Conservation (phyloP, 2,329 filamentous ascomycete genomes). For the Alternaria viburni region DNA sequence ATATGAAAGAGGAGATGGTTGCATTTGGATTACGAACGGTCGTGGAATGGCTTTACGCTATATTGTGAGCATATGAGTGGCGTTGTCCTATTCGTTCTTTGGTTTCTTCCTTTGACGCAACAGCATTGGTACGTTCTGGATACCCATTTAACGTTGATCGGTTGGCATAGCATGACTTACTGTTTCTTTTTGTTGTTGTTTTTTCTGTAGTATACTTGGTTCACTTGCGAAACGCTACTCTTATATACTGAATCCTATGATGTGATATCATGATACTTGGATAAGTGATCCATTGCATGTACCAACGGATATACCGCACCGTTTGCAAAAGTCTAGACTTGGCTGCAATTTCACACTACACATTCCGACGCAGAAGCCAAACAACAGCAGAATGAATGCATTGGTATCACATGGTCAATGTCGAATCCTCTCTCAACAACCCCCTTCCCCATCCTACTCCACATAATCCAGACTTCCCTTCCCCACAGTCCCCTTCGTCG, state of each 20-base stretch:
- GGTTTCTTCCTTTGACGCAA: not conserved
- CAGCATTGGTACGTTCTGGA: constrained; percentile 5
- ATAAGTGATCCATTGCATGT: not conserved
- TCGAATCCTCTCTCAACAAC: not conserved
- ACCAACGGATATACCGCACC: not conserved
- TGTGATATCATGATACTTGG: not conserved
- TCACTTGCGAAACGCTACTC: not conserved
- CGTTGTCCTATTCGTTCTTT: not conserved
- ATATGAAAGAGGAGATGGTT: not conserved
- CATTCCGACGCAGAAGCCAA: not conserved
- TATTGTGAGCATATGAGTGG: not conserved
- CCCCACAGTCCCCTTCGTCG: constrained; percentile 57
- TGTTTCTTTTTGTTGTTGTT: not conserved
- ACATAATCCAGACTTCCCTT: constrained; percentile 62
- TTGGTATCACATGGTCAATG: constrained; percentile 2
- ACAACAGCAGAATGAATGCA: not conserved
- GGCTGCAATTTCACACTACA: not conserved
- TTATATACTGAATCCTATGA: not conserved
- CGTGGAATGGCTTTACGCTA: not conserved
- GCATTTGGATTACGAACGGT: not conserved
- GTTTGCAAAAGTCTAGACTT: not conserved
- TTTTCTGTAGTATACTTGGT: not conserved
- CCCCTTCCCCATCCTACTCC: constrained; percentile 10
- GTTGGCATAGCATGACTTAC: not conserved
- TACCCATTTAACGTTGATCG: constrained; percentile 2